These are phyloP conservation scores for Mrakia gelida DNA, from an alignment of 768 basidiomycete genomes.

Conservation along the genomic window DNA sequence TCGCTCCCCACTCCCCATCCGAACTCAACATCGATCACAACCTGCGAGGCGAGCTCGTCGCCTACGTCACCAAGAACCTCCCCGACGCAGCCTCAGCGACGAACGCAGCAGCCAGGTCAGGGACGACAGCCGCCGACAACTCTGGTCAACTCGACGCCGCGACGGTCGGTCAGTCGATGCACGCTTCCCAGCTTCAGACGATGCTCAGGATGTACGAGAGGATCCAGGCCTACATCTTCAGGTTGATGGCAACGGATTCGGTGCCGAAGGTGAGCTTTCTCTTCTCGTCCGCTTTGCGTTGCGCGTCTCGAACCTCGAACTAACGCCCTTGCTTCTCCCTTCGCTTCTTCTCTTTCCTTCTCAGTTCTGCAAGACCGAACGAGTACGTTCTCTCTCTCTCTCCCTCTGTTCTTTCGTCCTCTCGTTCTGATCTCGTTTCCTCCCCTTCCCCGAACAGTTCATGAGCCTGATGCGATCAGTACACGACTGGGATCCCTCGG, in stretches of 20 bases:
- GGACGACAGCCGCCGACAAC: slow-evolving; percentile 58
- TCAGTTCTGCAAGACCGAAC: slow-evolving; percentile 45
- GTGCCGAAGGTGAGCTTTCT: slow-evolving; percentile 66
- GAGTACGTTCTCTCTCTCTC: slow-evolving; percentile 34
- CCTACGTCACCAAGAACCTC: slow-evolving; percentile 86
- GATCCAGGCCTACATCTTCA: slow-evolving; percentile 94
- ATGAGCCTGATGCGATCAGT: slow-evolving; percentile 40
- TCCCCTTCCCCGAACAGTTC: slow-evolving; percentile 35
- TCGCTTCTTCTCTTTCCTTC: no score
- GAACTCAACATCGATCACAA: slow-evolving; percentile 99
- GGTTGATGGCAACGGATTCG: slow-evolving; percentile 96
- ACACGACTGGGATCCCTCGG: slow-evolving; percentile 34
- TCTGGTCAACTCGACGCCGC: slow-evolving; percentile 54
- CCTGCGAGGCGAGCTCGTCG: slow-evolving; percentile 86
- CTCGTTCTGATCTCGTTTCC: no score
- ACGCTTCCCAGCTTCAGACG: slow-evolving; percentile 90
- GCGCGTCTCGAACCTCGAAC: no score
- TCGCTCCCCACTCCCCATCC: slow-evolving; percentile 89
- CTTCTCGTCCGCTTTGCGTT: no score
- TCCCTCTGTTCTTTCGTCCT: background rate
- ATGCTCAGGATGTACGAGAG: slow-evolving; percentile 91
- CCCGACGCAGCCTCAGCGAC: slow-evolving; percentile 48
- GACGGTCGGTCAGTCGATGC: slow-evolving; percentile 52
- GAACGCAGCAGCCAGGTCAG: slow-evolving; percentile 30
- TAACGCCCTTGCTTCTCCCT: no score